These are phyloP conservation scores for Phytophthora rubi DNA, from an alignment of 352 stramenopile species.

Conservation along the genomic window DNA sequence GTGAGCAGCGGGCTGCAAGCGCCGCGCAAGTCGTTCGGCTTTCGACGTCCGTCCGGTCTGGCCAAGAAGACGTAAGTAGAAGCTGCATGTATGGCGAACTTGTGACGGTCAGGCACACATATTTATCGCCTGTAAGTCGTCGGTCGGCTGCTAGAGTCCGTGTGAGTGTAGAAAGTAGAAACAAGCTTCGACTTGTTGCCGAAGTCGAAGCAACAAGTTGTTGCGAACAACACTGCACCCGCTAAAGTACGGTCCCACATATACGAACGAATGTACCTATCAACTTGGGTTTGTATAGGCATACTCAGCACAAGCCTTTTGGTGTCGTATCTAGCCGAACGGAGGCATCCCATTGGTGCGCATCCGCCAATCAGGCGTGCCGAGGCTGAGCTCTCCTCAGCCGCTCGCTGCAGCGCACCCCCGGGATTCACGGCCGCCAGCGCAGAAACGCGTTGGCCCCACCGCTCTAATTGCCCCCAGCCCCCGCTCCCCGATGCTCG, in stretches of 20 bases:
- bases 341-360: too few species aligned
- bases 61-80: constrained; percentile 5
- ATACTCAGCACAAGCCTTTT: not conserved
- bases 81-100: too few species aligned
- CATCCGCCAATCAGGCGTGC: too few species aligned
- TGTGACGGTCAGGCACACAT: not conserved
- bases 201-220: too few species aligned
- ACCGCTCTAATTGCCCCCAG: not conserved
- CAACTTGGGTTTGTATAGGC: too few species aligned
- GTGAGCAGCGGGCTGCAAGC: constrained; percentile 17
- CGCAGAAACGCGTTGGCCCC: constrained; percentile 27
- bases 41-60: constrained; percentile 20
- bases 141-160: too few species aligned
- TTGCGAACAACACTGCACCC: too few species aligned
- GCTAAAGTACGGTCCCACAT: too few species aligned
- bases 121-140: not conserved
- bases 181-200: too few species aligned
- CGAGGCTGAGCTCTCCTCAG: not conserved
- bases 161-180: too few species aligned
- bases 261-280: too few species aligned
- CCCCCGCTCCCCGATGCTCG: constrained; percentile 35
- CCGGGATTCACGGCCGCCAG: constrained; percentile 1
- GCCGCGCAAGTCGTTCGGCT: constrained; percentile 34
- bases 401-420: not conserved
- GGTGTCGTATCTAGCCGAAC: not conserved